phyloP scores from a whole-genome alignment of 2,329 filamentous ascomycete species.

The Lasiodiplodia gonubiensis region DNA sequence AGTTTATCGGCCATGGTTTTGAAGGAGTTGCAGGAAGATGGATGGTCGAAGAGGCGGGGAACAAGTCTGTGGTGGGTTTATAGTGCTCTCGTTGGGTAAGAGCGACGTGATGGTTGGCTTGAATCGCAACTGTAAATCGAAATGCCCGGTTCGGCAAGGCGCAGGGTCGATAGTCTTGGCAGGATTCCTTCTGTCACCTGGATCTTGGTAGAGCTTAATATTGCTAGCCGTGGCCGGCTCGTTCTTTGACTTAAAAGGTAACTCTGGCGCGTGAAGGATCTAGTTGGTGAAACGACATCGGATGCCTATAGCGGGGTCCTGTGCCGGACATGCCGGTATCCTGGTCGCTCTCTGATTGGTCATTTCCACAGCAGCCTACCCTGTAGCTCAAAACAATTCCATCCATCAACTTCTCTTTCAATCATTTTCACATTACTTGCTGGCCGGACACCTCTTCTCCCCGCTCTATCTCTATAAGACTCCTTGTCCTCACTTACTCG shows the following conservation, averaged over 20 bases:
- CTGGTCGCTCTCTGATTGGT: conserved; percentile 6
- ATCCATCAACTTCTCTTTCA: background rate
- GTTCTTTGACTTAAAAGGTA: background rate
- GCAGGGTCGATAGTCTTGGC: background rate
- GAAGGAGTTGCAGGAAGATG: too few relatives aligned
- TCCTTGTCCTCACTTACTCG: background rate
- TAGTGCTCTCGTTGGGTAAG: background rate
- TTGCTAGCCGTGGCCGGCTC: background rate
- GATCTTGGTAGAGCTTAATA: background rate
- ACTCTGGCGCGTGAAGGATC: background rate
- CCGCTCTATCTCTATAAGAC: background rate
- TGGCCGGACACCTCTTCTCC: background rate
- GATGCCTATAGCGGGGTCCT: background rate
- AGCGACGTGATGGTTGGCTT: background rate
- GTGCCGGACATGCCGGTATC: background rate
- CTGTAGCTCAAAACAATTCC: background rate
- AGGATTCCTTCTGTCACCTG: too few relatives aligned
- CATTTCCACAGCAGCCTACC: conserved; percentile 4
- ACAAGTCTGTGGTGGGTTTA: background rate
- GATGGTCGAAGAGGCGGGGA: too few relatives aligned
- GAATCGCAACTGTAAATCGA: background rate
- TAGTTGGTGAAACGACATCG: background rate
- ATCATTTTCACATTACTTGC: too few relatives aligned
- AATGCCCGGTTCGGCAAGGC: background rate
- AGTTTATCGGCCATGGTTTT: too few relatives aligned